Base-by-base conservation (phyloP, 306 rosid genomes). In the Vachellia collinsii region DNA sequence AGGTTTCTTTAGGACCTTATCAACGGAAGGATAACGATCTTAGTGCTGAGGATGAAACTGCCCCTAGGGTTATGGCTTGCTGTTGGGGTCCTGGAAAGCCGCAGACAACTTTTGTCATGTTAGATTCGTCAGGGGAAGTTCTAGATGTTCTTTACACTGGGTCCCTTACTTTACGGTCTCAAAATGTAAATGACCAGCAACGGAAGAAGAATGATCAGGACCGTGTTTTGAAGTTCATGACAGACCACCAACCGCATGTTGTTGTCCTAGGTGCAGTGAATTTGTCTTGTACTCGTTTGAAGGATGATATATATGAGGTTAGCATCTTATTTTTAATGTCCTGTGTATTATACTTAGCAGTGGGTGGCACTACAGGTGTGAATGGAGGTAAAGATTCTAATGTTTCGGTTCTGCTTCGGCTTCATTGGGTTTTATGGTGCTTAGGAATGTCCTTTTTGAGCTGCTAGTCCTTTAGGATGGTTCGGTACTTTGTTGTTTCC, bases 31-130 rank as follows among this genome's bases (percentile, higher is more conserved):
- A 95, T 75, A 93, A 87, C 87, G 99, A 95, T 58, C 89, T 83
- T 42, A 85, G 86, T 79, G 88, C 93, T 17, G 98, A 93, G 47
- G 99, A 93, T 41, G 99, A 95, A 82, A 90, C 98, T 87, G 93
- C 96, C 82, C 98, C 98, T 17, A 85, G 97, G 90, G 99, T 95
- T 80, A 91, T 95, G 98, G 98, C 99, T 51, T 95, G 99, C 86
- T 95, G 93, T 83, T 95, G 99, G 97, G 98, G 99, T 72, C 97
- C 98, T 73, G 98, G 98, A 78, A 95, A 95, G 84, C 98, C 99
- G 37, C 93, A 87, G 44, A 95, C 99, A 72, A 95, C 98, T 82
- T 95, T 95, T 87, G 96, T 92, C 17, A 95, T 95, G 99, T 79
- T 95, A 78, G 99, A 95, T 85, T 91, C 99, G 58, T 87, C 97